phyloP scores from a whole-genome alignment of 805 yeast species.

The Starmera amethionina region DNA sequence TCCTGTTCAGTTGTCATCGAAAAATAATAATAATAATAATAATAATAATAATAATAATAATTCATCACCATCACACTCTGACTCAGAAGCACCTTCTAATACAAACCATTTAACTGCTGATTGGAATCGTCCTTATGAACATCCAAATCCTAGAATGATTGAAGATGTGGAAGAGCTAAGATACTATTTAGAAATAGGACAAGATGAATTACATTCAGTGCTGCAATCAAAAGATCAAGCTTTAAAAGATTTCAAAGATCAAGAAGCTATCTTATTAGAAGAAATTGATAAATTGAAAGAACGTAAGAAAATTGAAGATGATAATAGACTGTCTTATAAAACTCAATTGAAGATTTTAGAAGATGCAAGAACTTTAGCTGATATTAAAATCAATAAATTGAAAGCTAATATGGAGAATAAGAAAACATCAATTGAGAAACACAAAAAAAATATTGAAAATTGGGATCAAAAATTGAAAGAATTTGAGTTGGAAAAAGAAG shows the following conservation, averaged over 20 bases:
- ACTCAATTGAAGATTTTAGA: constrained; percentile 32
- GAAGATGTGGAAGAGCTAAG: constrained; percentile 33
- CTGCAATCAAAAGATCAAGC: constrained; percentile 23
- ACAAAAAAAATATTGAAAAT: constrained; percentile 22
- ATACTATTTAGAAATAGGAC: constrained; percentile 29
- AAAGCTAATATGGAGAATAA: constrained; percentile 20
- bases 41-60: no score
- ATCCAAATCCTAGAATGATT: constrained; percentile 15
- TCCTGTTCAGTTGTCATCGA: no score
- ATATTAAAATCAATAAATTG: constrained; percentile 24
- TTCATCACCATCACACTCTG: no score
- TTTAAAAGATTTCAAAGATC: constrained; percentile 28
- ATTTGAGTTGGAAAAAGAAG: constrained; percentile 10
- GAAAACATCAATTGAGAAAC: constrained; percentile 21
- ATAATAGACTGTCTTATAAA: constrained; percentile 27
- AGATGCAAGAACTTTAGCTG: constrained; percentile 28
- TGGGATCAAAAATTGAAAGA: constrained; percentile 24
- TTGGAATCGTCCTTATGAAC: not conserved
- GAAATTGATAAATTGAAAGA: constrained; percentile 28
- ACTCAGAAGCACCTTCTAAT: constrained; percentile 1
- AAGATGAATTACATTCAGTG: constrained; percentile 29
- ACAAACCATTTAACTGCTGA: constrained; percentile 1
- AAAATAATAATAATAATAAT: no score
- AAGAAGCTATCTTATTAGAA: constrained; percentile 22
- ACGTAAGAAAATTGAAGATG: constrained; percentile 31